These are phyloP conservation scores for Nicotiana benthamiana DNA, from an alignment of 257 asterid species.

Conservation along the genomic window DNA sequence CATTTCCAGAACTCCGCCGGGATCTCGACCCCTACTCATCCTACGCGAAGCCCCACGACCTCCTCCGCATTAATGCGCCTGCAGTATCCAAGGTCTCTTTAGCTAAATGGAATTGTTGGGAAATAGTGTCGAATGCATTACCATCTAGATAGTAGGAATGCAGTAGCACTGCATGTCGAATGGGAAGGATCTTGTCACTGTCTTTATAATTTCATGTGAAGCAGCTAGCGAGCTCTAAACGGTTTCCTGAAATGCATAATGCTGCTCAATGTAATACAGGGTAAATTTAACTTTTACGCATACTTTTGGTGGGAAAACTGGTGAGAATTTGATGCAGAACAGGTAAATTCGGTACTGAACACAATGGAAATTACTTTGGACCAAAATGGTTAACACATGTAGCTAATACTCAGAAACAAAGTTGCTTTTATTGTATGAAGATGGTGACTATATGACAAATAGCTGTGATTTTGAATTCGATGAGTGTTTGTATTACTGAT, in stretches of 20 bases:
- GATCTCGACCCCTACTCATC: no score
- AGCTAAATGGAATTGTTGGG: background rate
- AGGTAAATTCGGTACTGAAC: background rate
- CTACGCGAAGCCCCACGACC: no score
- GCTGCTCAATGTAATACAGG: background rate
- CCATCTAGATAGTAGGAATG: background rate
- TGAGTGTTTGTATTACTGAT: background rate
- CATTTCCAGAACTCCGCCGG: no score
- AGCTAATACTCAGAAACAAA: background rate
- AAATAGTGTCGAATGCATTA: background rate
- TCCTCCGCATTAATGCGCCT: no score
- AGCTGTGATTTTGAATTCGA: background rate
- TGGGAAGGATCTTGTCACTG: constrained; percentile 1
- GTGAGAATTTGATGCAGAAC: background rate
- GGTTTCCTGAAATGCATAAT: background rate
- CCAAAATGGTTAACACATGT: background rate
- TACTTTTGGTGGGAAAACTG: background rate
- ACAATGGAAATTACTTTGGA: background rate
- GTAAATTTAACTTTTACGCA: background rate
- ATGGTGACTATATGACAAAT: background rate
- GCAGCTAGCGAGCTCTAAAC: background rate
- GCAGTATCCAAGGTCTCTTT: no score
- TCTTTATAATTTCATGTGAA: background rate
- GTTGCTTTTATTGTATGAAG: background rate
- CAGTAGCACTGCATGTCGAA: background rate